Percentiles rank a stretch among this genome's conserved stretches.
Conservation (phyloP, 73 alveolate genomes). For the Paramecium caudatum region DNA sequence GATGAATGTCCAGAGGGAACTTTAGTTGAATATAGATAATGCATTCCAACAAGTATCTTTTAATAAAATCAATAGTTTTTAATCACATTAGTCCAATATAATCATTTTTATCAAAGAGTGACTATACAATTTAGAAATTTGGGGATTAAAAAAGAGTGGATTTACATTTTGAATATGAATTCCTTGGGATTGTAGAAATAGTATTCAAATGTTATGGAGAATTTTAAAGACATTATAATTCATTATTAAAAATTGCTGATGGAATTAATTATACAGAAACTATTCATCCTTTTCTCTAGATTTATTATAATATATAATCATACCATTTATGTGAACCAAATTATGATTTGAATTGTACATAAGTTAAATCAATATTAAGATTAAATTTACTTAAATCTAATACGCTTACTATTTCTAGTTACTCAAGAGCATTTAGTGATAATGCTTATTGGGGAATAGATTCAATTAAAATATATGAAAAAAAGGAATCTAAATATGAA, state of each 20-base stretch:
- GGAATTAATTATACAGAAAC: not conserved
- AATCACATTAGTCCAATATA: not conserved
- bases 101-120: not conserved
- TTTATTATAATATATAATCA: not conserved
- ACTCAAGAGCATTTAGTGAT: not conserved
- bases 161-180: not conserved
- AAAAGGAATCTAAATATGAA: not conserved
- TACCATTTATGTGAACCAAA: not conserved
- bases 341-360: not conserved
- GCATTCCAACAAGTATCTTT: not conserved
- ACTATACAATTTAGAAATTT: not conserved
- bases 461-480: not conserved
- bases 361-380: not conserved
- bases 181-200: not conserved
- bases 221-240: not conserved
- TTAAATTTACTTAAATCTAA: not conserved
- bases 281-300: not conserved
- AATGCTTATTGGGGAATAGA: not conserved
- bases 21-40: not conserved
- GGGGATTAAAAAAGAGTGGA: not conserved
- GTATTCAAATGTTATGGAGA: not conserved
- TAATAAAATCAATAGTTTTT: not conserved
- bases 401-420: constrained; percentile 3
- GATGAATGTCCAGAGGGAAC: constrained; percentile 17
- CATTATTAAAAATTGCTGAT: not conserved